phyloP scores from a whole-genome alignment of 805 yeast species.

The Saccharomycopsis guyanensis region DNA sequence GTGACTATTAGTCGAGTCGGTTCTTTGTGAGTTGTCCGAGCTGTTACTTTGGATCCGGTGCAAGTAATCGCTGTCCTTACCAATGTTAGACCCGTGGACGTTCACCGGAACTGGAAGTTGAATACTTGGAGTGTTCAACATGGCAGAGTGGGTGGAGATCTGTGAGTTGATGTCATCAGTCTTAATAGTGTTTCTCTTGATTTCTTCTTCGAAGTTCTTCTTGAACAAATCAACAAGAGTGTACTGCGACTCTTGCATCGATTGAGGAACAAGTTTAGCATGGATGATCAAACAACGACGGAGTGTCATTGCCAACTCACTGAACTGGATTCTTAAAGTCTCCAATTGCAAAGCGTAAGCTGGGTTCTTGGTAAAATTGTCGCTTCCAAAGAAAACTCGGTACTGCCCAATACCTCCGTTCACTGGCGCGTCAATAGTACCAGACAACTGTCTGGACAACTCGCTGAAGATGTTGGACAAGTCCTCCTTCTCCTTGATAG shows the following conservation, averaged over 20 bases:
- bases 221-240: constrained; percentile 54
- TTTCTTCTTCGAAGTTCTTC: constrained; percentile 63
- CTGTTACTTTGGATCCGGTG: constrained; percentile 26
- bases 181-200: constrained; percentile 31
- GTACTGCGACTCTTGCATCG: constrained; percentile 58
- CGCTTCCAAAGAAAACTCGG: constrained; percentile 52
- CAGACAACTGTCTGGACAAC: constrained; percentile 63
- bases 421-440: constrained; percentile 87
- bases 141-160: constrained; percentile 19
- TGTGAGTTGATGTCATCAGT: constrained; percentile 25
- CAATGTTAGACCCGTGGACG: constrained; percentile 4
- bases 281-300: constrained; percentile 63
- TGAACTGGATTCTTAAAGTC: constrained; percentile 39
- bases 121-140: constrained; percentile 18
- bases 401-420: constrained; percentile 89
- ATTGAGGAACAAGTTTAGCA: constrained; percentile 49
- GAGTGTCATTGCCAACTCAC: constrained; percentile 60
- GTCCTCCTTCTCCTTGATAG: constrained; percentile 44
- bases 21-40: constrained; percentile 25
- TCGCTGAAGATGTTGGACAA: constrained; percentile 47
- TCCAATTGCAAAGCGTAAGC: constrained; percentile 26
- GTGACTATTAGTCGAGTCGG: constrained; percentile 16
- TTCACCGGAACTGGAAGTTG: constrained; percentile 17
- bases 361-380: constrained; percentile 25
- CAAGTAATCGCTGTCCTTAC: constrained; percentile 17